phyloP scores from a whole-genome alignment of 1,139 yeast genomes.

The Lodderomyces pseudojiufengensis region DNA sequence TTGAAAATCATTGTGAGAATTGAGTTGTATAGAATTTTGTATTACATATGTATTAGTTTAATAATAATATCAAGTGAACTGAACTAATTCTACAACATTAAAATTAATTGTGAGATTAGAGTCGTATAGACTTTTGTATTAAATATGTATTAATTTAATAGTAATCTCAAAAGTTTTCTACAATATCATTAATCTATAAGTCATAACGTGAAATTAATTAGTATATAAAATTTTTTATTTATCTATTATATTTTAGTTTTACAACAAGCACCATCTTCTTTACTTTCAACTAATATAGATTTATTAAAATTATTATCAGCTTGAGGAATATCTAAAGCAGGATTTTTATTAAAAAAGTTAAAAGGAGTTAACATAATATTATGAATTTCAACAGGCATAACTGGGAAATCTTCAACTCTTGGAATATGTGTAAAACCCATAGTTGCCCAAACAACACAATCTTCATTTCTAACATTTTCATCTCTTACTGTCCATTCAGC shows the following conservation, averaged over 20 bases:
- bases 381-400: slow-evolving; percentile 81
- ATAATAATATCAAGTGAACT: too few relatives aligned
- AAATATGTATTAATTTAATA: too few relatives aligned
- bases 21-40: too few relatives aligned
- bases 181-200: background rate
- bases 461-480: slow-evolving; percentile 75
- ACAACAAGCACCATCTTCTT: slow-evolving; percentile 38
- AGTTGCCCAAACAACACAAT: slow-evolving; percentile 83
- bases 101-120: too few relatives aligned
- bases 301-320: slow-evolving; percentile 70
- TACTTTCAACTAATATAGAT: slow-evolving; percentile 41
- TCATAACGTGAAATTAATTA: background rate
- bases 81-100: too few relatives aligned
- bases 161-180: too few relatives aligned
- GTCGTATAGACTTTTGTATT: too few relatives aligned
- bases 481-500: slow-evolving; percentile 64
- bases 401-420: slow-evolving; percentile 89
- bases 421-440: slow-evolving; percentile 86
- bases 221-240: too few relatives aligned
- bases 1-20: too few relatives aligned
- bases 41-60: too few relatives aligned
- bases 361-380: slow-evolving; percentile 67
- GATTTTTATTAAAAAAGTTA: slow-evolving; percentile 79
- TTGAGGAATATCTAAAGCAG: slow-evolving; percentile 80
- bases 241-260: slow-evolving; percentile 32